Conservation (phyloP, 2,329 filamentous ascomycete genomes). For the Blumeriella jaapii region DNA sequence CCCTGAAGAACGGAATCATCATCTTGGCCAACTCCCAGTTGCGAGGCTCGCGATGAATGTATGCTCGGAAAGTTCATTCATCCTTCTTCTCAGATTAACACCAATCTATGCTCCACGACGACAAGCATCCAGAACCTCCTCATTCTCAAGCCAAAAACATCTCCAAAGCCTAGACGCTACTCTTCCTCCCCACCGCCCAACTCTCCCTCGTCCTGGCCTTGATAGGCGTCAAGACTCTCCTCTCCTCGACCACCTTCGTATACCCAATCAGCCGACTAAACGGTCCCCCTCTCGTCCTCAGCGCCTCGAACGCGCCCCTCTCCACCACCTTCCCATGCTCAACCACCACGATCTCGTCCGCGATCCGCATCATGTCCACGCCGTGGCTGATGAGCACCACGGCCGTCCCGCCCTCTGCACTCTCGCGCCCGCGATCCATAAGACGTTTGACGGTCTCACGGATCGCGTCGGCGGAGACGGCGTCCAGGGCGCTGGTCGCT, state of each 20-base stretch:
- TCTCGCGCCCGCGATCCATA: slow-evolving; percentile 25
- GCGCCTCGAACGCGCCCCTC: slow-evolving; percentile 50
- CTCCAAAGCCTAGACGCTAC: background rate
- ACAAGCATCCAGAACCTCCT: slow-evolving; percentile 30
- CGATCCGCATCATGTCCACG: slow-evolving; percentile 75
- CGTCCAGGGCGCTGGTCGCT: slow-evolving; percentile 72
- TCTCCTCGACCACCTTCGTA: slow-evolving; percentile 1
- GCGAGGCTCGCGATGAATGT: background rate
- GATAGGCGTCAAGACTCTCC: slow-evolving; percentile 4
- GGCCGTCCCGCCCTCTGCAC: slow-evolving; percentile 38
- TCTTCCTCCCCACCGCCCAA: slow-evolving; percentile 4
- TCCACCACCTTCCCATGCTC: slow-evolving; percentile 57
- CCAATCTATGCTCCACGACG: background rate
- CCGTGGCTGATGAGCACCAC: slow-evolving; percentile 76
- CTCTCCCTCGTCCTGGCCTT: slow-evolving; percentile 6
- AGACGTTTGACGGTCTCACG: slow-evolving; percentile 49
- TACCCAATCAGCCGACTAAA: slow-evolving; percentile 18
- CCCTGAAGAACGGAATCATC: no score
- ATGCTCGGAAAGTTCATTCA: background rate
- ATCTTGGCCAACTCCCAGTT: background rate
- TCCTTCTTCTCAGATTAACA: no score
- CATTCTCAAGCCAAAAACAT: background rate
- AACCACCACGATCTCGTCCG: slow-evolving; percentile 62
- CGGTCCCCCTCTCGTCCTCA: slow-evolving; percentile 29
- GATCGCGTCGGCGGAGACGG: slow-evolving; percentile 52